Evolutionary conservation across 139 green algal genomes (phyloP), one percentile per base, ranked within the genome.

Genomic region (Chlorella ohadii): DNA sequence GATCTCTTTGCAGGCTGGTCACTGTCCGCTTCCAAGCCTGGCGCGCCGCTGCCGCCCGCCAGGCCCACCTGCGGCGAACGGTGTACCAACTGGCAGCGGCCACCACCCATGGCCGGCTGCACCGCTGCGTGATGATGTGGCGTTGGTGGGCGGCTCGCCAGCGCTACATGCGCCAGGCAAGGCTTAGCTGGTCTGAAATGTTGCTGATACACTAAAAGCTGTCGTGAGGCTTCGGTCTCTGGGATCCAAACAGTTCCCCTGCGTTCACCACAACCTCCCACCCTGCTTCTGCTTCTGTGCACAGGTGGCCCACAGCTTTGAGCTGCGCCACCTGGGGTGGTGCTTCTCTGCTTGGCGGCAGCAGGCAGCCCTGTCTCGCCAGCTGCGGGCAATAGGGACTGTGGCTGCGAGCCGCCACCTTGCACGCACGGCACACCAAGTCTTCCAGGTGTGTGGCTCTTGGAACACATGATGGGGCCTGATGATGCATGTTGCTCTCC

Each of bases 61-160:
- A 75, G 68, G 68, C 68, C 20, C 9, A 19, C 23, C 68, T 75
- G 38, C 68, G 68, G 3, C 17, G 34, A 5, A 38, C 68, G 15
- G 39, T 11, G 5, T 25, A 34, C 23, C 38, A 55, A 7, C 68
- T 75, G 36, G 9, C 51, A 38, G 23, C 68, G 31, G 7, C 20
- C 25, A 75, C 68, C 11, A 31, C 68, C 19, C 23, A 12, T 33
- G 68, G 68, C 38, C 68, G 38, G 38, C 36, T 56, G 68, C 68
- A 57, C 38, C 68, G 39, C 31, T 27, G n/a, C 5, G 12, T 75
- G 38, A 75, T 75, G 68, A 75, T 75, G 68, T 75, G 68, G 68
- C 38, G 68, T 3, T 75, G 68, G 68, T 34, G 38, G 34, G 16
- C 68, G 15, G 68, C 68, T 1, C 68, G 68, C 23, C 68, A 75